Percentiles rank a stretch among this genome's conserved stretches.
Evolutionary conservation across 1,284 basidiomycete genomes (phyloP).

Genomic region (Baeospora myosura): DNA sequence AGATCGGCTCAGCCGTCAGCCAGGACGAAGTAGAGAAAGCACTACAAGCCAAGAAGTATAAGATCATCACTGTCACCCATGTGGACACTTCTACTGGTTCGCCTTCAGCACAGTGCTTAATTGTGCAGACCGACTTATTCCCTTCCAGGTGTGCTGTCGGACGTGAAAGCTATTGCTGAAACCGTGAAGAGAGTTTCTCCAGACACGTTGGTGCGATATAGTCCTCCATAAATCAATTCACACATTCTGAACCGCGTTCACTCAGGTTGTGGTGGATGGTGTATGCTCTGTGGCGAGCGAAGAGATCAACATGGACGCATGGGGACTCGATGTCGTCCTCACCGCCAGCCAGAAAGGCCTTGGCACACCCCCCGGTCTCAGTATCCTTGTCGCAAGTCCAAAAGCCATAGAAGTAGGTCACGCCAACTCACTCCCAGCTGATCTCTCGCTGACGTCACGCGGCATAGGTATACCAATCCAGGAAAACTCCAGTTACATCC

Average conservation of each 20-base stretch:
- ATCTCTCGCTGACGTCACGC: slow-evolving; percentile 87
- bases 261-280: slow-evolving; percentile 77
- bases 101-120: slow-evolving; percentile 5
- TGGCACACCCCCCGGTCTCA: slow-evolving; percentile 90
- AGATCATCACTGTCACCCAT: slow-evolving; percentile 89
- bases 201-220: slow-evolving; percentile 61
- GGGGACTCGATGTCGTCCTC: slow-evolving; percentile 88
- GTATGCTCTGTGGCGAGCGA: slow-evolving; percentile 96
- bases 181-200: slow-evolving; percentile 78
- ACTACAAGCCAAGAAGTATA: slow-evolving; percentile 80
- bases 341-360: slow-evolving; percentile 94
- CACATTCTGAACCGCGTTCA: slow-evolving; percentile 6
- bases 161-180: slow-evolving; percentile 74
- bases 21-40: slow-evolving; percentile 63
- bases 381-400: slow-evolving; percentile 77
- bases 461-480: slow-evolving; percentile 60
- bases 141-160: slow-evolving; percentile 76
- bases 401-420: slow-evolving; percentile 77
- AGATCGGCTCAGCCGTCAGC: slow-evolving; percentile 73
- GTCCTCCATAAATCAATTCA: background rate
- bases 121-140: slow-evolving; percentile 1
- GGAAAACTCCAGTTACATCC: slow-evolving; percentile 64
- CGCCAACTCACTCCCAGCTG: slow-evolving; percentile 60
- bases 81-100: slow-evolving; percentile 86
- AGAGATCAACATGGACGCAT: slow-evolving; percentile 91